Conservation (phyloP, 2,329 filamentous ascomycete species). For the Pestalotiopsis sp. region DNA sequence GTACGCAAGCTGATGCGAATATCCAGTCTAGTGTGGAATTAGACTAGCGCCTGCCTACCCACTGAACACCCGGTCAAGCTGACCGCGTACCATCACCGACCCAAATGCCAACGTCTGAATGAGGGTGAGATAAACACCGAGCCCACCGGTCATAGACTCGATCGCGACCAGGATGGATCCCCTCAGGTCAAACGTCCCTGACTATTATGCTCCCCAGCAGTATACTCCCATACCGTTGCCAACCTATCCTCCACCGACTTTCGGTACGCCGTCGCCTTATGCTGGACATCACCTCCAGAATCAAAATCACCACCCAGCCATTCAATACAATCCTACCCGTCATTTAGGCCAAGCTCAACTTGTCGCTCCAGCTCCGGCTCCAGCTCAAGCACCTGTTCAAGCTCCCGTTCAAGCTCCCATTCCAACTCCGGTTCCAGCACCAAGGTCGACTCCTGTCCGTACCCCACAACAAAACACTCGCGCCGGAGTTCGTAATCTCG, state of each 20-base stretch:
- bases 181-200: background rate
- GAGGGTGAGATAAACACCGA: constrained; percentile 1
- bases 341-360: background rate
- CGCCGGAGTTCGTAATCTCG: background rate
- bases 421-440: background rate
- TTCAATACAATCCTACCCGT: background rate
- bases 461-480: no score
- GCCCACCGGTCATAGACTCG: background rate
- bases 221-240: constrained; percentile 5
- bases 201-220: constrained; percentile 7
- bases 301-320: background rate
- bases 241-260: constrained; percentile 1
- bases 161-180: constrained; percentile 1
- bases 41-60: background rate
- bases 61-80: background rate
- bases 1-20: no score
- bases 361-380: background rate
- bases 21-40: no score
- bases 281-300: background rate
- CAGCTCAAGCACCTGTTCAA: background rate
- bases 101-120: background rate
- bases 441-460: no score
- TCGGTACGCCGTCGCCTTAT: background rate
- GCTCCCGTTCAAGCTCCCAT: background rate
- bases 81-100: background rate